These are phyloP conservation scores for Diplodia sapinea DNA, from an alignment of 2,329 filamentous ascomycete species.

Conservation along the genomic window DNA sequence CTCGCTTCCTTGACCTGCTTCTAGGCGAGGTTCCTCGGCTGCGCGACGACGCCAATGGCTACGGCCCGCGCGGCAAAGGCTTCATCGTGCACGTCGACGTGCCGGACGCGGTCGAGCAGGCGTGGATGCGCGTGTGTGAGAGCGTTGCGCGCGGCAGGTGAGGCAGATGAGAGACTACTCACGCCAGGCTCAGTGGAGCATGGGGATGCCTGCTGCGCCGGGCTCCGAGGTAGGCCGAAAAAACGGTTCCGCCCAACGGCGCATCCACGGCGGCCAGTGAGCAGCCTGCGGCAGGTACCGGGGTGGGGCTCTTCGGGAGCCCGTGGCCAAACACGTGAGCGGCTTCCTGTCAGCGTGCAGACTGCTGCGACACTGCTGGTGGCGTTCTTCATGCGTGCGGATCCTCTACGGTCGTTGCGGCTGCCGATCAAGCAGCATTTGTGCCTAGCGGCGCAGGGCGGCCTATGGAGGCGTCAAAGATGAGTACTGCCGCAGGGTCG, in stretches of 20 bases:
- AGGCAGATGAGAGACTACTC: constrained; percentile 7
- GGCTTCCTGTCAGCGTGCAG: background rate
- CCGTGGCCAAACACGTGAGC: constrained; percentile 17
- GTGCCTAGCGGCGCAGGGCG: constrained; percentile 23
- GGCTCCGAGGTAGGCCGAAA: constrained; percentile 19
- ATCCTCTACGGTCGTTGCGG: constrained; percentile 5
- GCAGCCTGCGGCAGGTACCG: constrained; percentile 20
- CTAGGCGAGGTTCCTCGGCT: constrained; percentile 54
- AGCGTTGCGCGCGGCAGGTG: constrained; percentile 3
- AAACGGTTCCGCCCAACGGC: constrained; percentile 21
- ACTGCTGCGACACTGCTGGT: background rate
- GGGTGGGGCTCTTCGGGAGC: constrained; percentile 25
- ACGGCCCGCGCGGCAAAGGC: constrained; percentile 52
- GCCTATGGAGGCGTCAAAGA: background rate
- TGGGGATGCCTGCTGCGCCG: constrained; percentile 16
- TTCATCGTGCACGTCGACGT: constrained; percentile 55
- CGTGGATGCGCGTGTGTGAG: constrained; percentile 38
- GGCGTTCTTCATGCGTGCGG: background rate
- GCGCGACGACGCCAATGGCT: constrained; percentile 51
- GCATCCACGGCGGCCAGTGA: constrained; percentile 15
- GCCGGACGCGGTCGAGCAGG: constrained; percentile 44
- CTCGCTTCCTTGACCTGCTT: constrained; percentile 51
- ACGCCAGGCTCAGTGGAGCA: background rate
- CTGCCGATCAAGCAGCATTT: background rate
- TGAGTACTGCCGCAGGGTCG: constrained; percentile 7